phyloP scores from a whole-genome alignment of 768 basidiomycete genomes.

The Boletus subparvulus region DNA sequence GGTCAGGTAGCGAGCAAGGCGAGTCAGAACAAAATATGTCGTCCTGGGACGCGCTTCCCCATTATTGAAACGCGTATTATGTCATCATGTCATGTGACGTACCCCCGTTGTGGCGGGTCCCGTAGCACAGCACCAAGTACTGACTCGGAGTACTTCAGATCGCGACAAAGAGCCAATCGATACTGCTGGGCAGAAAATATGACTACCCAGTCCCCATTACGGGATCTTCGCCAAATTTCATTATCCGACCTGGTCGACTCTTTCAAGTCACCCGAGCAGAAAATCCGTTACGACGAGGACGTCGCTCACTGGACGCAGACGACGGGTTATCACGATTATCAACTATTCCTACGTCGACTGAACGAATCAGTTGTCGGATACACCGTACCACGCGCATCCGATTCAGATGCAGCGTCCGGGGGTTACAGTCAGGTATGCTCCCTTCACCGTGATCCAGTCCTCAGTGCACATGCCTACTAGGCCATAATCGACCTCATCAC shows the following conservation, averaged over 20 bases:
- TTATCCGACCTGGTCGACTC: conserved; percentile 20
- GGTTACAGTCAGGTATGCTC: conserved; percentile 21
- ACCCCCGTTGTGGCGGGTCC: background rate
- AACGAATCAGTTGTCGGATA: conserved; percentile 76
- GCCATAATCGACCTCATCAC: conserved; percentile 46
- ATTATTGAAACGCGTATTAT: conserved; percentile 23
- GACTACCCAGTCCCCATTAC: conserved; percentile 18
- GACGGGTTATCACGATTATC: conserved; percentile 70
- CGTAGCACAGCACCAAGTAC: background rate
- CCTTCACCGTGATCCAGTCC: background rate
- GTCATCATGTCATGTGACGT: conserved; percentile 22
- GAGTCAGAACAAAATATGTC: conserved; percentile 7
- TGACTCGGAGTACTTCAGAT: background rate
- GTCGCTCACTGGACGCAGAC: conserved; percentile 71
- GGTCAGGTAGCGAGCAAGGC: background rate
- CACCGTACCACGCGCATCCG: conserved; percentile 42
- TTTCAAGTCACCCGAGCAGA: conserved; percentile 40
- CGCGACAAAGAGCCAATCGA: background rate
- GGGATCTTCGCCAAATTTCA: conserved; percentile 33
- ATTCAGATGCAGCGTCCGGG: background rate
- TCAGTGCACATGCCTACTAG: conserved; percentile 32
- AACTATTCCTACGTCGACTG: conserved; percentile 70
- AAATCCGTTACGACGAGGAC: conserved; percentile 72
- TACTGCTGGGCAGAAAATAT: background rate
- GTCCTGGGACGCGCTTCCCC: background rate